These are phyloP conservation scores for Fusarium austroafricanum DNA, from an alignment of 2,329 filamentous ascomycete genomes.

Conservation along the genomic window DNA sequence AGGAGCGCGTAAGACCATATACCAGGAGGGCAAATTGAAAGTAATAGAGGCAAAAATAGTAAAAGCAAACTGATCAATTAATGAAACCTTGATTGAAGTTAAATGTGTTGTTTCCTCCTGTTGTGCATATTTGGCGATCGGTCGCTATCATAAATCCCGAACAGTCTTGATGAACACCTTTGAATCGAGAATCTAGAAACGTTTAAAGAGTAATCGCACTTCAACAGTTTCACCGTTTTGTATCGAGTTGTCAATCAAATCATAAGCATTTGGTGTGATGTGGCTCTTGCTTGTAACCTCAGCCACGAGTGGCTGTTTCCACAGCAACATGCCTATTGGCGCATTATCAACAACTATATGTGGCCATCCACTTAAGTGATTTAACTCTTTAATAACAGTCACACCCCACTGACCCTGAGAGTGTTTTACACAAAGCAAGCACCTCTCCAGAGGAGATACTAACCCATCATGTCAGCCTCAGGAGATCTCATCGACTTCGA, in stretches of 20 bases:
- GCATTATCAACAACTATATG: slow-evolving; percentile 29
- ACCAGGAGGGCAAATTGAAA: slow-evolving; percentile 43
- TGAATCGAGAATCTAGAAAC: background rate
- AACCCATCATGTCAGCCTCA: slow-evolving; percentile 59
- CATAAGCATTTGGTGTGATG: background rate
- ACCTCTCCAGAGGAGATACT: slow-evolving; percentile 35
- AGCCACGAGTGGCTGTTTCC: slow-evolving; percentile 43
- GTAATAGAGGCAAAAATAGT: slow-evolving; percentile 48
- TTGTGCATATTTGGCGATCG: background rate
- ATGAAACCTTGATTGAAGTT: slow-evolving; percentile 39
- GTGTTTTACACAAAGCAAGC: slow-evolving; percentile 19
- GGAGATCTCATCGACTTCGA: slow-evolving; percentile 80
- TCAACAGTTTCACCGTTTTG: background rate
- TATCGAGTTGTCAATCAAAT: background rate
- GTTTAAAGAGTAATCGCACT: background rate
- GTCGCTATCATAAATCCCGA: background rate
- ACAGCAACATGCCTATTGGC: slow-evolving; percentile 35
- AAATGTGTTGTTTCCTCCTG: background rate
- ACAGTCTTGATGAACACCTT: background rate
- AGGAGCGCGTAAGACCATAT: slow-evolving; percentile 41
- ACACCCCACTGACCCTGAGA: slow-evolving; percentile 27
- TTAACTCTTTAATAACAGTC: slow-evolving; percentile 24
- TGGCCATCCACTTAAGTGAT: slow-evolving; percentile 13
- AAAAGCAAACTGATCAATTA: slow-evolving; percentile 42
- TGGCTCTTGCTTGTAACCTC: background rate